Conservation (phyloP, 257 asterid species). For the Solanum ossicruentum region DNA sequence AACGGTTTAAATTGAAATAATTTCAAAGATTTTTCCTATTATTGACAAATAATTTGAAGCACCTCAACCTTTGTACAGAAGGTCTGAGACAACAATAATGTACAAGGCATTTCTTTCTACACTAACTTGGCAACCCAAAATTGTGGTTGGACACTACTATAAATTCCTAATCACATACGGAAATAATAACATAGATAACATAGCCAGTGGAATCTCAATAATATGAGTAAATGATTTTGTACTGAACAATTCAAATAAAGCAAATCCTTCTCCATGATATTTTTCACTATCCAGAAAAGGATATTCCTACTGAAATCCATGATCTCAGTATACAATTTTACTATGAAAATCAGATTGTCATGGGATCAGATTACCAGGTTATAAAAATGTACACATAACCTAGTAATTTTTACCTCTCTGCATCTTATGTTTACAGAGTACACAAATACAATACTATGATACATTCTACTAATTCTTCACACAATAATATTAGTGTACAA, state of each 20-base stretch:
- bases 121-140: background rate
- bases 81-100: background rate
- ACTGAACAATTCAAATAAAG: background rate
- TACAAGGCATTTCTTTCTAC: background rate
- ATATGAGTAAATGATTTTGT: background rate
- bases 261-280: background rate
- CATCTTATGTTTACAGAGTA: background rate
- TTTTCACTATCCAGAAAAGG: background rate
- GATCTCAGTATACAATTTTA: background rate
- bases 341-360: background rate
- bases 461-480: background rate
- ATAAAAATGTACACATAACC: background rate
- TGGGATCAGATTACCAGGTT: background rate
- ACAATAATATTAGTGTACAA: background rate
- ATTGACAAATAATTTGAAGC: background rate
- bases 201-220: no score
- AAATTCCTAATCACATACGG: background rate
- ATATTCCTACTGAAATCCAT: background rate
- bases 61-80: background rate
- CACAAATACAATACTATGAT: background rate
- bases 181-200: no score
- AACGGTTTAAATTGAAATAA: background rate
- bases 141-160: background rate
- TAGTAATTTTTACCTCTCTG: background rate
- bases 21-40: background rate